Percentiles rank a stretch among this genome's conserved stretches.
Evolutionary conservation across 1,284 basidiomycete species (phyloP).

Genomic region (Pseudozyma hubeiensis): DNA sequence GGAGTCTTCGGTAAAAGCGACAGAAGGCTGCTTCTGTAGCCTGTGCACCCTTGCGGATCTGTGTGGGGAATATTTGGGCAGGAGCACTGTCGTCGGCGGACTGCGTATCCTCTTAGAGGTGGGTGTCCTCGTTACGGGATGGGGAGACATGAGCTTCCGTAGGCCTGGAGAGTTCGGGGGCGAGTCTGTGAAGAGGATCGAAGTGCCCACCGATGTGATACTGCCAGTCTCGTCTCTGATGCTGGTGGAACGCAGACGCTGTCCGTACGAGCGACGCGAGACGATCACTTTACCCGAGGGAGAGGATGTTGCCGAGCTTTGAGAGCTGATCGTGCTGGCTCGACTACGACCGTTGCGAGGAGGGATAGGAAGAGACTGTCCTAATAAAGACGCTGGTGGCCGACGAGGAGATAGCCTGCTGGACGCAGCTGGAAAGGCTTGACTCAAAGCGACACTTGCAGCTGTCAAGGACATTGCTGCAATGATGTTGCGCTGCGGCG

Average conservation of each 20-base stretch:
- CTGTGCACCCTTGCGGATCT: neutral
- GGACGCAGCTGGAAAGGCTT: neutral
- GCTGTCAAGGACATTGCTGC: slow-evolving; percentile 23
- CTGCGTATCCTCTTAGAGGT: slow-evolving; percentile 17
- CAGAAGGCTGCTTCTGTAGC: slow-evolving; percentile 11
- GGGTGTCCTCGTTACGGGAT: slow-evolving; percentile 5
- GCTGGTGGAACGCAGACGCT: slow-evolving; percentile 19
- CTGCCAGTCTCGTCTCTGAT: slow-evolving; percentile 27
- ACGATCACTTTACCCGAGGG: slow-evolving; percentile 44
- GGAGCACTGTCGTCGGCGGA: slow-evolving; percentile 14
- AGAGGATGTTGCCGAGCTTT: slow-evolving; percentile 32
- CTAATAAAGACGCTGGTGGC: slow-evolving; percentile 31
- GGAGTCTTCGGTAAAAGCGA: slow-evolving; percentile 17
- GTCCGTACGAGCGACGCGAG: slow-evolving; percentile 41
- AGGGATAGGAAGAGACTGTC: slow-evolving; percentile 44
- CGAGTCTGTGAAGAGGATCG: slow-evolving; percentile 37
- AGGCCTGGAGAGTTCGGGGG: slow-evolving; percentile 23
- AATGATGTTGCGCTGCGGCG: slow-evolving; percentile 1
- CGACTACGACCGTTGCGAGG: slow-evolving; percentile 35
- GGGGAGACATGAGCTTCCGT: slow-evolving; percentile 29
- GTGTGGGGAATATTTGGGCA: slow-evolving; percentile 26
- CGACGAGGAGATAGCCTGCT: slow-evolving; percentile 13
- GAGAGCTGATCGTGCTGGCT: slow-evolving; percentile 47
- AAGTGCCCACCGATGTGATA: slow-evolving; percentile 37
- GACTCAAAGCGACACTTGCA: slow-evolving; percentile 12